Base-by-base conservation (phyloP, 352 stramenopile species). In the Pythium coloratum region DNA sequence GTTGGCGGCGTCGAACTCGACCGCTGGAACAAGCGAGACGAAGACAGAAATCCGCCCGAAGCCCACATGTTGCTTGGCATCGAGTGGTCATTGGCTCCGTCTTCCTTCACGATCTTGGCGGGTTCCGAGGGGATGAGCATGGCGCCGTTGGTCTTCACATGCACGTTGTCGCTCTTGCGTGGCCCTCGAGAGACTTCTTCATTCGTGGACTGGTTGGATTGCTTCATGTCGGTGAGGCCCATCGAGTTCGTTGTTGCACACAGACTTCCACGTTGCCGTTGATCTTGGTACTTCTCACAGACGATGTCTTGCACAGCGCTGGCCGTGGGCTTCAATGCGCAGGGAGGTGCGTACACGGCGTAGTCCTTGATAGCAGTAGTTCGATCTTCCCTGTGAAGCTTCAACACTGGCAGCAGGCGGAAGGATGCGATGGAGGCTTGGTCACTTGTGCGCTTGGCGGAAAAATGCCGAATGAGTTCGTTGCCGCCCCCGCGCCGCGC, bases 61-160 rank as follows among this genome's bases (percentile, higher is more conserved):
- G 84, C 85, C 84, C 84, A 93, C 26, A 90, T 59, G 30, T 69
- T 65, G 24, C 62, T 73, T 24, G 71, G 59, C n/a, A 82, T 70
- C 38, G 77, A 69, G 32, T 76, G 73, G 42, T 65, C 40, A 24
- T 75, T 28, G 26, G n/a, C 33, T 24, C 20, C 57, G 14, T 7
- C 55, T 8, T 67, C 59, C 6, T 1, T n/a, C 16, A 13, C 12
- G 24, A 60, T 36, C n/a, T 32, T 50, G 13, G 46, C 40, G 10
- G n/a, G 12, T 10, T 67, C n/a, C n/a, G 38, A 18, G 7, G 33
- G 47, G 6, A 40, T 26, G 9, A 33, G 55, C n/a, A 16, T 30
- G 2, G 20, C 42, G 33, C 55, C 59, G 34, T 71, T 59, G 14
- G 14, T 60, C 51, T 56, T 59, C 18, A 38, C 24, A 30, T 54